Percentiles rank a stretch among this genome's conserved stretches.
phyloP scores from a whole-genome alignment of 495 filamentous ascomycete species.

The Ramalina peruviana region DNA sequence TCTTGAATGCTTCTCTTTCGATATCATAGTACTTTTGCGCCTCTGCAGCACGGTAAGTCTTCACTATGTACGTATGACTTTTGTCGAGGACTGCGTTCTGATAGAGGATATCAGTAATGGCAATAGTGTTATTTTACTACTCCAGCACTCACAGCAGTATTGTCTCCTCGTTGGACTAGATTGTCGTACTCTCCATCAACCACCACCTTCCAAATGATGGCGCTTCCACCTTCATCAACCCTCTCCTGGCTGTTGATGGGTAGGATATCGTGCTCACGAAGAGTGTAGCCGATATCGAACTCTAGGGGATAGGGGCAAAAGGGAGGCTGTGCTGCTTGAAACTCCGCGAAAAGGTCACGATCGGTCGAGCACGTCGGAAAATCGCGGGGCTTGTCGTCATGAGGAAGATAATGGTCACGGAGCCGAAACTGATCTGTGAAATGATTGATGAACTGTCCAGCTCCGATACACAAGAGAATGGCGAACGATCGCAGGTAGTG shows the following conservation, averaged over 20 bases:
- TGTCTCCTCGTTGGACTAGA: not conserved
- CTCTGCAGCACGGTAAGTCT: conserved; percentile 22
- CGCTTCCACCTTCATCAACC: conserved; percentile 3
- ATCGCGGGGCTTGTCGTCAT: not conserved
- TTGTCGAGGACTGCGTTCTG: not conserved
- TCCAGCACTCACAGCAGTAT: not conserved
- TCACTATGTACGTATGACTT: conserved; percentile 23
- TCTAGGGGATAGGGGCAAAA: conserved; percentile 5
- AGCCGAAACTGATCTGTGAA: not conserved
- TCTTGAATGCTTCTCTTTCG: conserved; percentile 20
- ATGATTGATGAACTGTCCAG: conserved; percentile 1
- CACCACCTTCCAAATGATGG: not conserved
- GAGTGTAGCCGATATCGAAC: not conserved
- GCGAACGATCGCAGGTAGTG: conserved; percentile 5
- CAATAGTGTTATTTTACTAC: too few species aligned
- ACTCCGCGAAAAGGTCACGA: not conserved
- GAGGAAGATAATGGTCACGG: not conserved
- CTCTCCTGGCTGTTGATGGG: not conserved
- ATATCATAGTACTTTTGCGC: conserved; percentile 20
- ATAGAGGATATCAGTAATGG: not conserved
- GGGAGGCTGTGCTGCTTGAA: conserved; percentile 1
- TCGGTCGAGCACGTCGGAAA: not conserved
- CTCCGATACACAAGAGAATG: conserved; percentile 1
- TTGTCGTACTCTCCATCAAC: conserved; percentile 1
- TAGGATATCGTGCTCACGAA: not conserved